These are phyloP conservation scores for Marsdenia floribunda DNA, from an alignment of 257 asterid species.

Conservation along the genomic window DNA sequence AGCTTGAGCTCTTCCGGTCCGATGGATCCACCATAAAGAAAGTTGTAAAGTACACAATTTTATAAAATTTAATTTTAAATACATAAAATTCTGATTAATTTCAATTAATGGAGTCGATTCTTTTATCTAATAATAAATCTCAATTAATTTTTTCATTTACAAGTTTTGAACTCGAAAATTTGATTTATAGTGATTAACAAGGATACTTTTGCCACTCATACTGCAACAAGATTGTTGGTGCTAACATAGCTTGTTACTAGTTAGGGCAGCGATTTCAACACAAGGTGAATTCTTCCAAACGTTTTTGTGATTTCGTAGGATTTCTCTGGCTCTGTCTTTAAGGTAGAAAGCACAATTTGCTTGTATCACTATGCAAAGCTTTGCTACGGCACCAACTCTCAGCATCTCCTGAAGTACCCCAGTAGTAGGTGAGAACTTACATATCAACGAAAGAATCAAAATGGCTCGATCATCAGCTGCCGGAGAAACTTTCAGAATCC, in stretches of 20 bases:
- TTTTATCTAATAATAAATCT: no score
- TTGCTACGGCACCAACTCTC: constrained; percentile 43
- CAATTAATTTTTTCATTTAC: no score
- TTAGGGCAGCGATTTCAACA: constrained; percentile 30
- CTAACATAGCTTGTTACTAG: constrained; percentile 14
- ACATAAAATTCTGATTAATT: no score
- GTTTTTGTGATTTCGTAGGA: constrained; percentile 36
- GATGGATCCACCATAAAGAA: no score
- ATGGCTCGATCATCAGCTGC: constrained; percentile 44
- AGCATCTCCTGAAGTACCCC: constrained; percentile 50
- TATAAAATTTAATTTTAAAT: no score
- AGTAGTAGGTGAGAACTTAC: constrained; percentile 33
- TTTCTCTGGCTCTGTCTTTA: constrained; percentile 47
- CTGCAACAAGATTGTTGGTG: no score
- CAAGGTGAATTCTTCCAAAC: constrained; percentile 54
- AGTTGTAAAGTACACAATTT: no score
- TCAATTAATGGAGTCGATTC: no score
- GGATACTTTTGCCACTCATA: no score
- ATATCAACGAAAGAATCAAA: constrained; percentile 31
- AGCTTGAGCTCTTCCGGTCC: no score
- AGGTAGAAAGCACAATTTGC: constrained; percentile 23
- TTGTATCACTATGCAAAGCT: constrained; percentile 51
- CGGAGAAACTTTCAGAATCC: constrained; percentile 43
- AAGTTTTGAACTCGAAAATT: no score
- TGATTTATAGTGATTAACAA: no score